Base-by-base conservation (phyloP, 192 early-diverging fungal genomes). In the Linnemannia hyalina region DNA sequence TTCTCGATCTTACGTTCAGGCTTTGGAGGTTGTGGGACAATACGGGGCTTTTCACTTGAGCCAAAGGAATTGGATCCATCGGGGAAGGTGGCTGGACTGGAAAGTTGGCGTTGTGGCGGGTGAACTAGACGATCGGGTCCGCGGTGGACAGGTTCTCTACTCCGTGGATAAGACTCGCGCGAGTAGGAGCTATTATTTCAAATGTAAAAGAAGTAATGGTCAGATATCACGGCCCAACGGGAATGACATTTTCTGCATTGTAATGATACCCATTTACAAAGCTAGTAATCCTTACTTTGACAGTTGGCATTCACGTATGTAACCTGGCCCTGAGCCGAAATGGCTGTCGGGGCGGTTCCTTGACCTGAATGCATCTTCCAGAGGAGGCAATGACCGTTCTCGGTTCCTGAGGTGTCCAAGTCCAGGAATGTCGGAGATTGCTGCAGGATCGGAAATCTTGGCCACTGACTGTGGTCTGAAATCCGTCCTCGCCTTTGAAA, bases 371-470 rank as follows among this genome's bases (percentile, higher is more conserved):
- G 60, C 3, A 4, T 65, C 60, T 15, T 65, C 60, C 60, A 32
- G n/a, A 32, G 60, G 60, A 32, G 60, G 60, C 29, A 65, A 65
- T 6, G 60, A 65, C 11, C 60, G 60, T 32, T 65, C 60, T 32
- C 29, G n/a, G 26, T 57, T 32, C 26, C 32, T 77, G 54, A 76
- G 8, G 40, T 54, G 68, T 4, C 74, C 75, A 36, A 82, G 81
- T 47, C 75, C 81, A 42, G 81, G 81, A 29, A 76, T 74, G 5
- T 73, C 82, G 20, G 40, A 73, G 2, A 68, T 26, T 22, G 40
- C 2, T 29, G 57, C 23, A 42, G 29, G 54, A 13, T 44, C 71
- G 26, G 26, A 32, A 7, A n/a, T 38, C 20, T 32, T 42, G 4
- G 32, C 44, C 18, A 10, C 38, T 10, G 52, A 9, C 4, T 32